Percentiles rank a stretch among this genome's conserved stretches.
Evolutionary conservation across 169 alveolate species (phyloP).

Genomic region (Babesia ovis): DNA sequence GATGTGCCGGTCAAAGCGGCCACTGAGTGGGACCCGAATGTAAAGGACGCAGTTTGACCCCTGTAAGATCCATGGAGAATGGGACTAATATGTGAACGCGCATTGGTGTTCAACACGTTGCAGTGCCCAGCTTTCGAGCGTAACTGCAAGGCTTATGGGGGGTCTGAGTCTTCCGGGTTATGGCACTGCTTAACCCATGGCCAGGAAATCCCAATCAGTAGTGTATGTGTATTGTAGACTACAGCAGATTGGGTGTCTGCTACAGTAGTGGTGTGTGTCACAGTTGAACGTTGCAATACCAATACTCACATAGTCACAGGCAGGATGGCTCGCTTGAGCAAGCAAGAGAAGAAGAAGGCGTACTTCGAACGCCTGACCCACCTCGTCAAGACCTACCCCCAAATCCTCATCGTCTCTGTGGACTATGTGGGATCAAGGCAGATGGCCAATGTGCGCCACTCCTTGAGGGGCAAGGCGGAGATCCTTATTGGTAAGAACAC

Average conservation of each 20-base stretch:
- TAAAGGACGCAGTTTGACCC: background rate
- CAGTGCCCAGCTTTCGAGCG: too few relatives aligned
- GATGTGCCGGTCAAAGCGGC: background rate
- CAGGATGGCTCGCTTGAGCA: conserved; percentile 83
- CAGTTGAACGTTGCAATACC: too few relatives aligned
- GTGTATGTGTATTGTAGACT: background rate
- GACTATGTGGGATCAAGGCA: conserved; percentile 96
- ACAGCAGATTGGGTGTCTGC: background rate
- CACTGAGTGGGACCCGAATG: too few relatives aligned
- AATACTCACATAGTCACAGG: background rate
- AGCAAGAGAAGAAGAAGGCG: conserved; percentile 84
- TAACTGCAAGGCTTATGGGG: too few relatives aligned
- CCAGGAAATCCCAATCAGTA: background rate
- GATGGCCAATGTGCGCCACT: conserved; percentile 91
- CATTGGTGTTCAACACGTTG: too few relatives aligned
- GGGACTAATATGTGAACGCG: too few relatives aligned
- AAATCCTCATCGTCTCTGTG: conserved; percentile 88
- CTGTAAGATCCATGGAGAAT: background rate
- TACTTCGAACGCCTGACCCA: conserved; percentile 85
- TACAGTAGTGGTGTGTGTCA: background rate
- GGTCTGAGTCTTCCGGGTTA: conserved; percentile 15
- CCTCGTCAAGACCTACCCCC: conserved; percentile 83
- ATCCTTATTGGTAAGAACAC: conserved; percentile 97
- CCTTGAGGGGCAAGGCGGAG: conserved; percentile 90
- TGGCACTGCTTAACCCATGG: too few relatives aligned